Percentiles rank a stretch among this genome's conserved stretches.
These are phyloP conservation scores for Salinomyces thailandicus DNA, from an alignment of 2,329 filamentous ascomycete genomes.

Conservation along the genomic window DNA sequence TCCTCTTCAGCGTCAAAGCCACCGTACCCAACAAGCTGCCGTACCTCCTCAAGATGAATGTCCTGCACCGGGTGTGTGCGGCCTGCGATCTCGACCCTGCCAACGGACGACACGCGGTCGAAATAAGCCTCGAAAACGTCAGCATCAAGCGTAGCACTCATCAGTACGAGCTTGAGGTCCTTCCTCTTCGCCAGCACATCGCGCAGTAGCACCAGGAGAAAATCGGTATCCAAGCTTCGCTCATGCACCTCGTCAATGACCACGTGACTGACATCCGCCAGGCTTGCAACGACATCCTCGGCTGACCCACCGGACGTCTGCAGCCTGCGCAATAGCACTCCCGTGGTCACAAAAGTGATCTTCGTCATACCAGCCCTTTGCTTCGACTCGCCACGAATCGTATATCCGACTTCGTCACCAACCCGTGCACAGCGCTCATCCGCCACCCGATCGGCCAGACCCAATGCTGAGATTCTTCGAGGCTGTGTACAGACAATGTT, in stretches of 20 bases:
- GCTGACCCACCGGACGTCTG: constrained; percentile 76
- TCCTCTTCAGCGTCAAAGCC: constrained; percentile 27
- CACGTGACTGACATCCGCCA: constrained; percentile 86
- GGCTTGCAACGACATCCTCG: constrained; percentile 67
- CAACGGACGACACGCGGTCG: constrained; percentile 46
- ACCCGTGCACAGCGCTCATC: constrained; percentile 76
- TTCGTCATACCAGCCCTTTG: constrained; percentile 60
- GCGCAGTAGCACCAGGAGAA: constrained; percentile 75
- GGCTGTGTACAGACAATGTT: constrained; percentile 97
- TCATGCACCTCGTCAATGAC: constrained; percentile 97
- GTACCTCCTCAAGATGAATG: constrained; percentile 78
- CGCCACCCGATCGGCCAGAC: constrained; percentile 85
- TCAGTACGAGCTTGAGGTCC: constrained; percentile 81
- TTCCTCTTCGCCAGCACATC: constrained; percentile 65
- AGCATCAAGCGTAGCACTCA: constrained; percentile 93
- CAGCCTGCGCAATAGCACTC: constrained; percentile 80
- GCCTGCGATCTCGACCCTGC: constrained; percentile 74
- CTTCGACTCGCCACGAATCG: constrained; percentile 82
- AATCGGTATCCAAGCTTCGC: constrained; percentile 87
- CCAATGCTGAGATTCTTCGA: constrained; percentile 83
- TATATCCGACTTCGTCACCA: constrained; percentile 82
- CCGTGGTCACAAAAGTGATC: constrained; percentile 92
- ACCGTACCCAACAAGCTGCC: constrained; percentile 65
- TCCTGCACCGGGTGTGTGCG: constrained; percentile 85
- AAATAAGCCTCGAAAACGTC: constrained; percentile 80